Evolutionary conservation across 176 grass and related monocot species (phyloP), one percentile per base, ranked within the genome.

Genomic region (Eragrostis curvula): DNA sequence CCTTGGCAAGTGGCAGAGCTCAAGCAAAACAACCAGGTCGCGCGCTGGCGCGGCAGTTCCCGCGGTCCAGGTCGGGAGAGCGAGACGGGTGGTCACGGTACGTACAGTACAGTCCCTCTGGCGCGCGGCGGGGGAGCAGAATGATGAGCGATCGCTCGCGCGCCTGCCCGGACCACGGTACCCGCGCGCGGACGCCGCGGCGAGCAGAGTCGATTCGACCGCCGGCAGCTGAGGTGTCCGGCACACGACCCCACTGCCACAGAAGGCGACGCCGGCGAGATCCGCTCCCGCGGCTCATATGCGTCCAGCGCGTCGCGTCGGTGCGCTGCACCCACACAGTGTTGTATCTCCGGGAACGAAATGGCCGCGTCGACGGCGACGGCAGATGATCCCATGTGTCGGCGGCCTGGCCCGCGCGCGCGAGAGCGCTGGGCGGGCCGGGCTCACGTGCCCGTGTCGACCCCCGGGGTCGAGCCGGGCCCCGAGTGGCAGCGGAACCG

Each of bases 341-440:
- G 32, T 36, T 36, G 32, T 36, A 36, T 36, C 32, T 36, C 32
- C 32, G 32, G 32, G 32, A 36, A 36, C 32, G 32, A 36, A 36
- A 36, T n/a, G n/a, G n/a, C n/a, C n/a, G n/a, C n/a, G n/a, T n/a
- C 52, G 75, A 84, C 51, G 73, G 64, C 82, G 56, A 82, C 68
- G 12, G 83, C 75, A 44, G 79, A 59, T 70, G 32, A 36, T 36
- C 32, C 65, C 23, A 47, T 27, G 70, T 77, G 82, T 76, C 64
- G 36, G 82, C 55, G 70, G 43, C 43, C 43, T 70, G 21, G 43
- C 44, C 29, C 57, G 70, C 81, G 55, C 43, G 6, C 43, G 43
- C 61, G 40, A 50, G 11, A 8, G 16, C 13, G 30, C 46, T n/a
- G 5, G 41, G 59, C 24, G 20, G 3, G 2, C 32, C 32, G 46